Conservation (phyloP, 352 stramenopile species). For the Phytopythium oedochilum region DNA sequence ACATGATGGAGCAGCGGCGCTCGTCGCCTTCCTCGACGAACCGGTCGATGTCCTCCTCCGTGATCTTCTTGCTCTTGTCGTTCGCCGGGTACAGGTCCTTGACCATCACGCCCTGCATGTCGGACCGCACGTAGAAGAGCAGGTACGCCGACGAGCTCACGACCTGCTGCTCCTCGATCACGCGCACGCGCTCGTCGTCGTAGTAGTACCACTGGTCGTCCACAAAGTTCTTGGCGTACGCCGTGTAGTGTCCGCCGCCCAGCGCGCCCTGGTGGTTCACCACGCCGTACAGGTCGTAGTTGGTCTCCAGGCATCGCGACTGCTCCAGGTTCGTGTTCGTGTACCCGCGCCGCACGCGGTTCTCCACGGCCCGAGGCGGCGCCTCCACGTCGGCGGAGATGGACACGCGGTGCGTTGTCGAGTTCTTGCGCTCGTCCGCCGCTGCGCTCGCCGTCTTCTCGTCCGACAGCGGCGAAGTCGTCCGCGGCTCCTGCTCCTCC, state of each 20-base stretch:
- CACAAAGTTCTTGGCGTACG: slow-evolving; percentile 86
- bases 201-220: slow-evolving; percentile 91
- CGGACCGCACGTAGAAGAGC: slow-evolving; percentile 90
- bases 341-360: slow-evolving; percentile 75
- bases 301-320: slow-evolving; percentile 81
- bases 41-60: slow-evolving; percentile 85
- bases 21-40: slow-evolving; percentile 85
- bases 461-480: not conserved
- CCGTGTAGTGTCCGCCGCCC: slow-evolving; percentile 84
- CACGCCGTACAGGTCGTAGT: slow-evolving; percentile 87
- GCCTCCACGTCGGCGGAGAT: not conserved
- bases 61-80: slow-evolving; percentile 81
- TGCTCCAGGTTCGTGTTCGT: slow-evolving; percentile 89
- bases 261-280: slow-evolving; percentile 88
- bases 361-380: slow-evolving; percentile 25
- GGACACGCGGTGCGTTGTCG: slow-evolving; percentile 1
- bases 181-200: slow-evolving; percentile 83
- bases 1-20: slow-evolving; percentile 82
- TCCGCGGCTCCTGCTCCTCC: not conserved
- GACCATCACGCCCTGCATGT: slow-evolving; percentile 79
- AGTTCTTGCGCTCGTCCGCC: slow-evolving; percentile 2
- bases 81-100: slow-evolving; percentile 86
- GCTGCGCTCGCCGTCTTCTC: slow-evolving; percentile 3
- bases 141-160: slow-evolving; percentile 87
- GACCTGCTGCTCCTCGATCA: slow-evolving; percentile 84